Evolutionary conservation across 2,329 filamentous ascomycete species (phyloP), one percentile per base, ranked within the genome.

Genomic region (Verticillium albo-atrum): DNA sequence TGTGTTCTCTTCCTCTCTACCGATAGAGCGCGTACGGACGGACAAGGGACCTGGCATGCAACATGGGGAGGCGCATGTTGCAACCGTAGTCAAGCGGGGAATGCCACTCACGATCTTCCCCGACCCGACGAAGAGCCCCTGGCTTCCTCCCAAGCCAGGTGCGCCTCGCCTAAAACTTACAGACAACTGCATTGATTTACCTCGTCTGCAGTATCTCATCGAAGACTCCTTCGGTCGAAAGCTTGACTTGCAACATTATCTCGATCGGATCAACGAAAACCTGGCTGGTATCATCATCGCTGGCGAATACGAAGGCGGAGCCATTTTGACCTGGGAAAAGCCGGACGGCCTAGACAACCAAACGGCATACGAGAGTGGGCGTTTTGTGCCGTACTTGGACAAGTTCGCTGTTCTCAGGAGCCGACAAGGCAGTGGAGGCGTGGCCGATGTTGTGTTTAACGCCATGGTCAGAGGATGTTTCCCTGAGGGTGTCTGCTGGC

Each of bases 361-460:
- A 72, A 79, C 68, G 69, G 82, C 73, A 60, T 77, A 83, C 59
- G 75, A 79, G 20, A 80, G 81, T 35, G 81, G 81, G 1, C 83
- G 90, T 10, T 83, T 92, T 65, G 90, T 99, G 0, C 95, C 95
- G 0, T 99, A 99, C 71, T 82, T 99, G 30, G 95, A 99, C 75
- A 99, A 99, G 72, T 98, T 99, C 70, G 95, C 95, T 1, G 95
- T 99, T 1, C 80, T 97, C 17, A 94, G 90, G 65, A 89, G 87
- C 61, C 90, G 89, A 14, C 95, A 99, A 72, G 95, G 95, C 0
- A 91, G 90, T 0, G 92, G 92, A 1, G 94, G 95, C 3, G 93
- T 98, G 3, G 94, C 95, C 1, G 95, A 99, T 70, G 89, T 98
- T 42, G 90, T 99, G 7, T 99, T 98, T 77, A 97, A 96, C 63